These are phyloP conservation scores for Microsporum ferrugineum DNA, from an alignment of 2,329 filamentous ascomycete genomes.

Conservation along the genomic window DNA sequence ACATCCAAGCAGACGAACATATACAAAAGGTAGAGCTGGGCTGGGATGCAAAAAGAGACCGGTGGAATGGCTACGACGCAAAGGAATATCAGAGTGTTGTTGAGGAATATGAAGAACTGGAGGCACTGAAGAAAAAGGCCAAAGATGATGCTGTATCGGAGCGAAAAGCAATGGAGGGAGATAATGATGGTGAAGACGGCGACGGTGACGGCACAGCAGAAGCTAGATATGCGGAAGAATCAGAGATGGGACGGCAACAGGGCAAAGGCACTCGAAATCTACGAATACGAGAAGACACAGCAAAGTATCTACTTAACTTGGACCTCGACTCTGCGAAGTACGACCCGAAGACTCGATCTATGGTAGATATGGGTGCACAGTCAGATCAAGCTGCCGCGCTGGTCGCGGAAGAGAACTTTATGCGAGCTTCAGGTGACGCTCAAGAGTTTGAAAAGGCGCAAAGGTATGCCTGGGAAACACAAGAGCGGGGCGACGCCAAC, in stretches of 20 bases:
- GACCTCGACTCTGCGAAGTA: slow-evolving; percentile 96
- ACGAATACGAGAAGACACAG: slow-evolving; percentile 87
- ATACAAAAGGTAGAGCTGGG: slow-evolving; percentile 76
- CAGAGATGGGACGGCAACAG: slow-evolving; percentile 90
- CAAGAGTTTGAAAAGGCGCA: slow-evolving; percentile 85
- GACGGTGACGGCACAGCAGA: slow-evolving; percentile 32
- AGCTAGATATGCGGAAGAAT: slow-evolving; percentile 76
- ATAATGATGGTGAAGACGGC: slow-evolving; percentile 38
- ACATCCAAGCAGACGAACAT: slow-evolving; percentile 86
- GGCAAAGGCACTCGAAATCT: slow-evolving; percentile 83
- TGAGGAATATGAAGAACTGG: slow-evolving; percentile 77
- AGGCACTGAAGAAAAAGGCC: slow-evolving; percentile 54
- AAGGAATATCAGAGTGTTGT: slow-evolving; percentile 78
- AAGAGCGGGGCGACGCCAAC: slow-evolving; percentile 68
- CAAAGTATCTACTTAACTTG: slow-evolving; percentile 89
- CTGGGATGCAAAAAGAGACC: slow-evolving; percentile 94
- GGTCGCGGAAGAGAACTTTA: slow-evolving; percentile 87
- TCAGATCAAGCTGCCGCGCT: slow-evolving; percentile 68
- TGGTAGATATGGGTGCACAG: slow-evolving; percentile 75
- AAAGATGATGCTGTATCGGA: slow-evolving; percentile 40
- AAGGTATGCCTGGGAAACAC: slow-evolving; percentile 85
- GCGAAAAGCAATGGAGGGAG: slow-evolving; percentile 45
- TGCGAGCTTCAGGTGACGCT: slow-evolving; percentile 79
- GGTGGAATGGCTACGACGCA: slow-evolving; percentile 96
- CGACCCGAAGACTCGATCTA: slow-evolving; percentile 86